Evolutionary conservation across 257 asterid species (phyloP), one percentile per base, ranked within the genome.

Genomic region (Nicotiana noctiflora): DNA sequence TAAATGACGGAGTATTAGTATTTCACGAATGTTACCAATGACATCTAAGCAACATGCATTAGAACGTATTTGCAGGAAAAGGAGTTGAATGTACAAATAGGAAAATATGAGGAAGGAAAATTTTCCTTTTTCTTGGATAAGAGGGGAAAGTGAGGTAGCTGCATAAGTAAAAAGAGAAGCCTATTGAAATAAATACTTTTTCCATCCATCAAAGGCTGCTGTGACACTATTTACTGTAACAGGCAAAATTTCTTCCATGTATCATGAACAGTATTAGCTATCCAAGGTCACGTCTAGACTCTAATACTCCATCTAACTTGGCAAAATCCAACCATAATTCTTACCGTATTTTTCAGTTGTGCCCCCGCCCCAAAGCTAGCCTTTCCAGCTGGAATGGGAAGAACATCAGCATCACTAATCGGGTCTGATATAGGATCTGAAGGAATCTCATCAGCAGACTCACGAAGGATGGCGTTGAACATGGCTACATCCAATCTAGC

Each of bases 351-450:
- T 85, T 94, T 94, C 80, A 92, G 91, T 72, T 92, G 97, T 29
- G 94, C 98, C 83, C 98, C 98, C 65, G 97, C 92, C 29, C 94
- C 94, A 78, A 94, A 94, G 85, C 98, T 92, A 77, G 95, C 88
- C 84, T 89, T 87, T 86, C 95, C 97, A 8, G 91, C 81, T 79
- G 91, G 93, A 85, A 94, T 84, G 12, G 98, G 98, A 78, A 94
- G 97, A 88, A 92, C 97, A 37, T 82, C 83, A 7, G 91, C 85
- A 84, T 94, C 95, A 85, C 93, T 83, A 68, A 94, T 91, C 6
- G 98, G 97, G 84, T 94, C 98, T 46, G 97, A 94, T 27, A 94
- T 86, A 63, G 97, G 98, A 86, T 92, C 97, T 1, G 97, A 90
- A 51, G 98, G 98, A 74, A 92, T 94, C 57, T 91, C 97, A 80